Base-by-base conservation (phyloP, 2,329 filamentous ascomycete species). In the Neospermospora avenae region DNA sequence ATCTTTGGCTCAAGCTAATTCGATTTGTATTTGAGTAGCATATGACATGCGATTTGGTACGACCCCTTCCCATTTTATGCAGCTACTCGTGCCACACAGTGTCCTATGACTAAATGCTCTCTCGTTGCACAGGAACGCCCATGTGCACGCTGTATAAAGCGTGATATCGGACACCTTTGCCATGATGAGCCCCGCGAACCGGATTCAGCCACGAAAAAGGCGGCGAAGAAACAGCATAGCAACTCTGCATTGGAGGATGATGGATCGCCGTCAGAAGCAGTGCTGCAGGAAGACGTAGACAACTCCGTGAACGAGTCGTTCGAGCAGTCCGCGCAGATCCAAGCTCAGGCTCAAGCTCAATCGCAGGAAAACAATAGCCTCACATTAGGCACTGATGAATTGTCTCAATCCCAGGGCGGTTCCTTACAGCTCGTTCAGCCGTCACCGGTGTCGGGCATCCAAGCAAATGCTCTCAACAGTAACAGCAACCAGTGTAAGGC, bases 121-220 rank as follows among this genome's bases (percentile, higher is more conserved):
- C 61, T 60, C 60, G 70, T 71, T 61, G 60, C 67, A 70, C 76
- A 96, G 91, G 91, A 96, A 80, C 88, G 95, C 74, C 95, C 95
- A 72, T 99, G 95, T 83, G 93, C 91, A 71, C 86, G 95, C 78
- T 99, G 95, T 81, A 91, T 98, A 77, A 99, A 98, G 79, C 88
- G 95, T 73, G 96, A 96, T 78, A 99, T 99, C 75, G 95, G 93
- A 71, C 95, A 99, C 77, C 83, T 99, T 67, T 99, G 95, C 77
- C 95, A 97, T 79, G 95, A 99, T 77, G 95, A 98, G 77, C 93
- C 93, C 68, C 88, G 93, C 75, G 93, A 99, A 72, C 81, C 86
- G 68, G 84, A 87, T 64, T 76, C 88, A 58, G 66, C 71, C 67
- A 70, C 72, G 62, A 96, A 95, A 77, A 93, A 93, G 77, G 77